Conservation (phyloP, 2,329 filamentous ascomycete genomes). For the Pezicula neosporulosa region DNA sequence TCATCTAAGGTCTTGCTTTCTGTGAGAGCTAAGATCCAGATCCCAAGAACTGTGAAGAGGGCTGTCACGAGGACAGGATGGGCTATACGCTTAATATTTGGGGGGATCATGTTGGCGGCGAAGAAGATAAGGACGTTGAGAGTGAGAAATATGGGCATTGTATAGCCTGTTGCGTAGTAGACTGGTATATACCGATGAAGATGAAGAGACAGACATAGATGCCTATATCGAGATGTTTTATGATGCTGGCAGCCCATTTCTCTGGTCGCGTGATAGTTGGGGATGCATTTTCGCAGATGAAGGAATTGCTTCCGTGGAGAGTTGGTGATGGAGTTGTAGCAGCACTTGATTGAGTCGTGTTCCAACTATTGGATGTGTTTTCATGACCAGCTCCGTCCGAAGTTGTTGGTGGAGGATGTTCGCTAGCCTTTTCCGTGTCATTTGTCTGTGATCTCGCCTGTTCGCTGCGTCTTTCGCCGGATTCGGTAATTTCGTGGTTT, state of each 20-base stretch:
- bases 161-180: conserved; percentile 46
- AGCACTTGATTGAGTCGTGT: no score
- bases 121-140: conserved; percentile 47
- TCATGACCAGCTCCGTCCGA: no score
- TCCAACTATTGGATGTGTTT: no score
- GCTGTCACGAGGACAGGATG: conserved; percentile 53
- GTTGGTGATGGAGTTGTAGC: no score
- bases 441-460: no score
- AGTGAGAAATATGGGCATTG: conserved; percentile 31
- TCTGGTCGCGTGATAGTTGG: conserved; percentile 38
- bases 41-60: conserved; percentile 42
- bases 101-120: conserved; percentile 40
- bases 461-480: no score
- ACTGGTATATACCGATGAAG: conserved; percentile 46
- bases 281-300: conserved; percentile 42
- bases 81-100: conserved; percentile 42
- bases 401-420: no score
- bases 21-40: conserved; percentile 46
- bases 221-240: conserved; percentile 36
- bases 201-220: conserved; percentile 40
- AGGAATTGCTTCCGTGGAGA: conserved; percentile 19
- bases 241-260: conserved; percentile 41
- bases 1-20: conserved; percentile 32
- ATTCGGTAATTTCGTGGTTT: no score
- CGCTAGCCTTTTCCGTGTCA: no score